A percentile compares a stretch with the other conserved stretches of the same genome.
Evolutionary conservation across 331 rosid genomes (phyloP).

Genomic region (Rhamnella rubrinervis): DNA sequence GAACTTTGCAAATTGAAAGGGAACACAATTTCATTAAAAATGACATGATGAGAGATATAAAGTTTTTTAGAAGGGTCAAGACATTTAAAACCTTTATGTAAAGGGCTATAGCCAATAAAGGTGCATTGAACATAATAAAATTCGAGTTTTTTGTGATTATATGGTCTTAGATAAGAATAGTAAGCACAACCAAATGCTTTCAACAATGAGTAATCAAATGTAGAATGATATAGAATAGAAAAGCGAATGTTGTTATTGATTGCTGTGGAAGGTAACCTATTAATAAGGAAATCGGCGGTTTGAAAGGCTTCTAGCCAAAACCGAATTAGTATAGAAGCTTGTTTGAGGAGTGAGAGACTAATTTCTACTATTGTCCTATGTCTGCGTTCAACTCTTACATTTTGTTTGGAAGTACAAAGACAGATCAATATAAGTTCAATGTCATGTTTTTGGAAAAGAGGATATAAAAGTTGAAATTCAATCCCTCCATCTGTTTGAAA

Average conservation of each 20-base stretch:
- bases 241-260: too few relatives aligned
- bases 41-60: neutral
- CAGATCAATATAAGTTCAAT: too few relatives aligned
- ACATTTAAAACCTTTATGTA: neutral
- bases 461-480: neutral
- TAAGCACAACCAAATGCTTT: neutral
- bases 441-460: neutral
- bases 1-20: too few relatives aligned
- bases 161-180: neutral
- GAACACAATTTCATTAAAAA: neutral
- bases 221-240: too few relatives aligned
- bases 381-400: neutral
- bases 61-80: neutral
- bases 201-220: neutral
- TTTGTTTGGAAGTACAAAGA: neutral
- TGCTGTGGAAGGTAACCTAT: neutral
- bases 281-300: too few relatives aligned
- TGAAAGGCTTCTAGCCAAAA: neutral
- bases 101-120: neutral
- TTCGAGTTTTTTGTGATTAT: too few relatives aligned
- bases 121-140: neutral
- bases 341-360: rapidly evolving
- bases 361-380: neutral
- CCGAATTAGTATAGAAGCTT: neutral
- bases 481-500: neutral